Conservation (phyloP, 2,329 filamentous ascomycete genomes). For the Cladosporium phlei region DNA sequence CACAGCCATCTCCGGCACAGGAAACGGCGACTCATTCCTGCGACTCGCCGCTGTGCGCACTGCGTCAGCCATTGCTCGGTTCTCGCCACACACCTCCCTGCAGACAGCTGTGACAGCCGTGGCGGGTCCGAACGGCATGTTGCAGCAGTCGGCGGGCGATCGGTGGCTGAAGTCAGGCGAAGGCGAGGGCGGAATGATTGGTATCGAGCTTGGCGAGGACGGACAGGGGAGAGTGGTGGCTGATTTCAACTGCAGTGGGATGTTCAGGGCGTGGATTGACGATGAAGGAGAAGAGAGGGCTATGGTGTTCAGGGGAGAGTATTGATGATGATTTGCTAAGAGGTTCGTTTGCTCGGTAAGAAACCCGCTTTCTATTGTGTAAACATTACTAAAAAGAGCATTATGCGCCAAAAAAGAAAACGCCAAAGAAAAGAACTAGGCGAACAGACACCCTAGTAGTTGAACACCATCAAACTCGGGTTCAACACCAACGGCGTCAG, state of each 20-base stretch:
- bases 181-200: conserved; percentile 81
- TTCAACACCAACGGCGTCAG: conserved; percentile 54
- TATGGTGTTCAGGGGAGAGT: conserved; percentile 53
- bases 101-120: conserved; percentile 59
- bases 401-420: no score
- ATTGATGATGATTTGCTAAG: conserved; percentile 4
- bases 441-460: no score
- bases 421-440: no score
- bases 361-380: no score
- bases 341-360: no score
- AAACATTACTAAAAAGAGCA: no score
- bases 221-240: conserved; percentile 57
- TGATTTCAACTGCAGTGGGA: conserved; percentile 81
- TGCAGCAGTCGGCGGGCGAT: conserved; percentile 68
- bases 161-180: conserved; percentile 71
- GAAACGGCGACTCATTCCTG: conserved; percentile 85
- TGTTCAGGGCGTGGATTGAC: conserved; percentile 77
- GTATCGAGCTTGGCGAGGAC: conserved; percentile 59
- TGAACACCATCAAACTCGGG: conserved; percentile 57
- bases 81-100: conserved; percentile 47
- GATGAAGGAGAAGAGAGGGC: conserved; percentile 54
- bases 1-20: conserved; percentile 39
- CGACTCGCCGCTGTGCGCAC: conserved; percentile 67
- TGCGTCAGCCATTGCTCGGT: conserved; percentile 67
- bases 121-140: conserved; percentile 65